A percentile compares a stretch with the other conserved stretches of the same genome.
phyloP scores from a whole-genome alignment of 2,329 filamentous ascomycete species.

The Microdochium nivale region DNA sequence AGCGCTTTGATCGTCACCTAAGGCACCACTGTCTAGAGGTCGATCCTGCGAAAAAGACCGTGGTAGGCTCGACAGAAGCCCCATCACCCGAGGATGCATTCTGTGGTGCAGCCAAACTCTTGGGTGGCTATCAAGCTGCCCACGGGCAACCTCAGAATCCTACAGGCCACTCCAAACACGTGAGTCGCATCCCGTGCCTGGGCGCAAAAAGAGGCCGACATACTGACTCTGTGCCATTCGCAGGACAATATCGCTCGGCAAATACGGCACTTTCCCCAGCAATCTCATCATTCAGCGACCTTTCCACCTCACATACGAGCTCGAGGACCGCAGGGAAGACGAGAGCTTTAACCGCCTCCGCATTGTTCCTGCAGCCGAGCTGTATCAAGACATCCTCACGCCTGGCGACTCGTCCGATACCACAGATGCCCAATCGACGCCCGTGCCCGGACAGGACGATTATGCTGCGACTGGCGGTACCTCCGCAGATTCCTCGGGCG shows the following conservation, averaged over 20 bases:
- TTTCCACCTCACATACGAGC: slow-evolving; percentile 84
- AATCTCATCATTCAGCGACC: slow-evolving; percentile 89
- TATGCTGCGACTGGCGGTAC: slow-evolving; percentile 22
- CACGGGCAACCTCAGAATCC: slow-evolving; percentile 46
- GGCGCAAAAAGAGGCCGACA: slow-evolving; percentile 3
- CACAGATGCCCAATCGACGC: slow-evolving; percentile 27
- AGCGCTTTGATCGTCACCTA: background rate
- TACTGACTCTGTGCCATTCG: slow-evolving; percentile 5
- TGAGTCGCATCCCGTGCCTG: slow-evolving; percentile 23
- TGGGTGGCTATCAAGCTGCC: slow-evolving; percentile 54
- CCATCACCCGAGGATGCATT: slow-evolving; percentile 22
- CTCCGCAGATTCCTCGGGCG: slow-evolving; percentile 32
- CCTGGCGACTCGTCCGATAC: slow-evolving; percentile 25
- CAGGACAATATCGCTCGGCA: slow-evolving; percentile 81
- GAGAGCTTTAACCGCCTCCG: slow-evolving; percentile 63
- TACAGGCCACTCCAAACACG: slow-evolving; percentile 55
- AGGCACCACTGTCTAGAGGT: background rate
- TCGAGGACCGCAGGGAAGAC: slow-evolving; percentile 61
- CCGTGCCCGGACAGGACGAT: slow-evolving; percentile 25
- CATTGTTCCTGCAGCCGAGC: slow-evolving; percentile 69
- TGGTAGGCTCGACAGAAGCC: background rate
- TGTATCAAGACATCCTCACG: slow-evolving; percentile 69
- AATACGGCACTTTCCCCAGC: slow-evolving; percentile 84
- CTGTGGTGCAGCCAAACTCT: slow-evolving; percentile 44
- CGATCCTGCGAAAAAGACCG: background rate